phyloP scores from a whole-genome alignment of 129 eudicot genomes.

The Pittosporum tobira region DNA sequence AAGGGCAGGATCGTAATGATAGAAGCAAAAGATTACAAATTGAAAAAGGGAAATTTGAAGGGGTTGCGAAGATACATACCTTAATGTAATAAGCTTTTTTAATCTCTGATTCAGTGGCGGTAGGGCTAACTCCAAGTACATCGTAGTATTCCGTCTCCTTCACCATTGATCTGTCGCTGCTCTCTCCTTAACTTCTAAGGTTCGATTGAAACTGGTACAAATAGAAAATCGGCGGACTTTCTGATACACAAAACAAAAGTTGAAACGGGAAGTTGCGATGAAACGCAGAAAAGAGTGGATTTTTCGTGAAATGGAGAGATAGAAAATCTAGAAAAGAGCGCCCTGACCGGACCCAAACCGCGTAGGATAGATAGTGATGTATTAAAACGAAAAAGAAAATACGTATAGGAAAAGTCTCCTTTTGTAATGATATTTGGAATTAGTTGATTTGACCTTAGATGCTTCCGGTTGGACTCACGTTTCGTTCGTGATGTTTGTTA shows the following conservation, averaged over 20 bases:
- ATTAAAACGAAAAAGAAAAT: no score
- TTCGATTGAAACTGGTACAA: background rate
- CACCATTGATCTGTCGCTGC: conserved; percentile 44
- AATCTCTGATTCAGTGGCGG: conserved; percentile 89
- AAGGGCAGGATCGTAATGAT: no score
- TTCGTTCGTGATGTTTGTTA: no score
- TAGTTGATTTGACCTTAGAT: no score
- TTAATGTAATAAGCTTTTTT: conserved; percentile 91
- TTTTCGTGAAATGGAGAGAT: background rate
- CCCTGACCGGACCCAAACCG: no score
- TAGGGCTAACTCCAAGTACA: conserved; percentile 78
- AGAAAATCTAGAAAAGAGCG: no score
- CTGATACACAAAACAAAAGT: background rate
- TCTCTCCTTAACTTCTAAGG: background rate
- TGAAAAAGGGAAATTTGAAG: background rate
- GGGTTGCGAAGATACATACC: conserved; percentile 27
- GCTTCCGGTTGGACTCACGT: no score
- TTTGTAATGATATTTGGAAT: no score
- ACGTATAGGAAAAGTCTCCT: no score
- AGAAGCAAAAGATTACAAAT: background rate
- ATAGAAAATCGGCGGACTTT: conserved; percentile 14
- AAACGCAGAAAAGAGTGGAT: background rate
- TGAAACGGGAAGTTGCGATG: conserved; percentile 10
- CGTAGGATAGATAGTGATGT: no score
- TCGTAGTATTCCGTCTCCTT: conserved; percentile 94